phyloP scores from a whole-genome alignment of 805 yeast genomes.

The Metschnikowia dekortorum region DNA sequence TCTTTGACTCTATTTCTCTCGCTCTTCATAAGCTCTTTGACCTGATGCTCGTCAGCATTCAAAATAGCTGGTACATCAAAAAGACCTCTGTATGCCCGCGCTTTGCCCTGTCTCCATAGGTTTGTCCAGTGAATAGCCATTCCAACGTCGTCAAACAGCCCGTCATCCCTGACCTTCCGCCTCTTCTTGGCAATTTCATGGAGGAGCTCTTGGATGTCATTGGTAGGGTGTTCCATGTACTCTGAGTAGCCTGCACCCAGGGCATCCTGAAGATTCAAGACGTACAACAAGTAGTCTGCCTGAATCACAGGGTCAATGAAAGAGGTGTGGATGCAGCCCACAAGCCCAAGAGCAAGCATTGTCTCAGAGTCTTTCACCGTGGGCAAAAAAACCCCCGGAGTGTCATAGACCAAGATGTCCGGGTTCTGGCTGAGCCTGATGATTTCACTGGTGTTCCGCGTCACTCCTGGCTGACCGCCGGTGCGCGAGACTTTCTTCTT shows the following conservation, averaged over 20 bases:
- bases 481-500: constrained; percentile 70
- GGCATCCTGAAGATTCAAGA: constrained; percentile 61
- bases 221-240: constrained; percentile 61
- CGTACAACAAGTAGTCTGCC: constrained; percentile 77
- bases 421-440: constrained; percentile 61
- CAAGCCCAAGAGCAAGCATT: constrained; percentile 68
- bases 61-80: constrained; percentile 34
- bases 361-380: constrained; percentile 58
- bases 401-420: constrained; percentile 69
- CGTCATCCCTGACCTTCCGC: constrained; percentile 30
- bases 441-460: constrained; percentile 70
- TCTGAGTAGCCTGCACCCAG: constrained; percentile 41
- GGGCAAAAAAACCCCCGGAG: constrained; percentile 92
- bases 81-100: constrained; percentile 24
- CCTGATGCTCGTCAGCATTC: constrained; percentile 23
- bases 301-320: constrained; percentile 79
- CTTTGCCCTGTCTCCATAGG: constrained; percentile 55
- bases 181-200: constrained; percentile 42
- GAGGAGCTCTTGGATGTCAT: constrained; percentile 58
- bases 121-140: constrained; percentile 63
- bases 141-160: constrained; percentile 49
- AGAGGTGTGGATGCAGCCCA: constrained; percentile 68
- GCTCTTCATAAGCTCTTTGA: constrained; percentile 20
- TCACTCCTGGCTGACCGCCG: constrained; percentile 89
- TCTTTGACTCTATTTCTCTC: constrained; percentile 28